Conservation (phyloP, 1,284 basidiomycete species). For the Phylloboletellus chloephorus region DNA sequence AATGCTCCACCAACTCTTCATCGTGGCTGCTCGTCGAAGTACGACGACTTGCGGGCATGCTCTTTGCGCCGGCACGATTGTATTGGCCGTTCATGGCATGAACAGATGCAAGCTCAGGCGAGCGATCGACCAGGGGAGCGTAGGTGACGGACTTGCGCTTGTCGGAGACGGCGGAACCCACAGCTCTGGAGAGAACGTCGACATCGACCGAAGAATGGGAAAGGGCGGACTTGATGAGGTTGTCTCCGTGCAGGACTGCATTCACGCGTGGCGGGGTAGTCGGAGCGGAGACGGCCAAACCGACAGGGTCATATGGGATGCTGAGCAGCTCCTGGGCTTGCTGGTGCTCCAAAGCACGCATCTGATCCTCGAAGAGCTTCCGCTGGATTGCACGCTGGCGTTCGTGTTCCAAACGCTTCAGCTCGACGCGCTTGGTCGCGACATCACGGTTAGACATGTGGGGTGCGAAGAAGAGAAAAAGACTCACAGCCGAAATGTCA, state of each 20-base stretch:
- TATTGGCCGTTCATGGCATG: slow-evolving; percentile 46
- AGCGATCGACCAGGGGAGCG: slow-evolving; percentile 66
- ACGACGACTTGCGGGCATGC: slow-evolving; percentile 82
- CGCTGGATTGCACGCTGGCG: slow-evolving; percentile 80
- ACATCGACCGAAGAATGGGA: slow-evolving; percentile 50
- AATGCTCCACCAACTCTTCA: slow-evolving; percentile 70
- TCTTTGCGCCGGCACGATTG: slow-evolving; percentile 70
- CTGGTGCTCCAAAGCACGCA: slow-evolving; percentile 86
- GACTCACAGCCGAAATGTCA: slow-evolving; percentile 71
- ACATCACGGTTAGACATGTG: slow-evolving; percentile 5
- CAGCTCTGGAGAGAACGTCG: slow-evolving; percentile 57
- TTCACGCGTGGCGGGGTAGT: slow-evolving; percentile 78
- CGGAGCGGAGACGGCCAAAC: slow-evolving; percentile 71
- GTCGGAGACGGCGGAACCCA: slow-evolving; percentile 58
- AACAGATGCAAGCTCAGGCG: slow-evolving; percentile 53
- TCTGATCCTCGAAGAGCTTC: slow-evolving; percentile 89
- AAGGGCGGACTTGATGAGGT: slow-evolving; percentile 40
- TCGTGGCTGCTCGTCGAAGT: slow-evolving; percentile 77
- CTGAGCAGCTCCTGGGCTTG: slow-evolving; percentile 80
- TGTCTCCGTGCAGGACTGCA: slow-evolving; percentile 52
- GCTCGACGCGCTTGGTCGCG: slow-evolving; percentile 66
- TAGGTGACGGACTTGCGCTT: slow-evolving; percentile 85
- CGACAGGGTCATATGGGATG: slow-evolving; percentile 58
- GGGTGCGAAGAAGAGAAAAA: not conserved
- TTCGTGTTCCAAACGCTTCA: slow-evolving; percentile 89